phyloP scores from a whole-genome alignment of 2,329 filamentous ascomycete genomes.

The Penicillium sclerotigenum region DNA sequence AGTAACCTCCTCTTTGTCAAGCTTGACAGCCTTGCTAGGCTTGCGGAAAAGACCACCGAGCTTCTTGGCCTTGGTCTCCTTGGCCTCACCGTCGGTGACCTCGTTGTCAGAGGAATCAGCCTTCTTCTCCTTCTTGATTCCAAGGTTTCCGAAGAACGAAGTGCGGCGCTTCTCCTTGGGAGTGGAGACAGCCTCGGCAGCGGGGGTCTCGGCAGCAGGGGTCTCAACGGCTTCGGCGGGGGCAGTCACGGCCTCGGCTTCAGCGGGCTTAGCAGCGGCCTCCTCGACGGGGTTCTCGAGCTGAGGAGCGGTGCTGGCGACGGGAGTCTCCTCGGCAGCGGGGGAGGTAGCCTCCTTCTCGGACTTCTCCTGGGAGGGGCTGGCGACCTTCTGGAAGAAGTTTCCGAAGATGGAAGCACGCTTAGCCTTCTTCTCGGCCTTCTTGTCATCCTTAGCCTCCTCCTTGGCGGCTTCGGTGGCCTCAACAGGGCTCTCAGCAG shows the following conservation, averaged over 20 bases:
- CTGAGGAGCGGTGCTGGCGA: constrained; percentile 50
- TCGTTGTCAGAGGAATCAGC: constrained; percentile 48
- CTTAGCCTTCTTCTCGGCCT: constrained; percentile 61
- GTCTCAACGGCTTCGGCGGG: constrained; percentile 39
- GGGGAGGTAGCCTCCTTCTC: constrained; percentile 50
- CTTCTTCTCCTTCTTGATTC: constrained; percentile 53
- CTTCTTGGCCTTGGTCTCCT: constrained; percentile 43
- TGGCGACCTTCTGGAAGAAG: constrained; percentile 67
- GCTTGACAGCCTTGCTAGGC: constrained; percentile 49
- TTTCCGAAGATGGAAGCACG: constrained; percentile 79
- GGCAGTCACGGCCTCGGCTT: constrained; percentile 45
- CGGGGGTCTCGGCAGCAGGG: constrained; percentile 28
- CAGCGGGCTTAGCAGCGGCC: constrained; percentile 36
- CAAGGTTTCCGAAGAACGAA: constrained; percentile 55
- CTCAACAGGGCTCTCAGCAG: constrained; percentile 37
- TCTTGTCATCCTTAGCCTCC: constrained; percentile 39
- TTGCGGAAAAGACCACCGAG: constrained; percentile 50
- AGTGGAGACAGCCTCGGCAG: constrained; percentile 32
- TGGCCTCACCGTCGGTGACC: constrained; percentile 46
- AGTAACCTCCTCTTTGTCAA: constrained; percentile 39
- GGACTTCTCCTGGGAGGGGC: constrained; percentile 45
- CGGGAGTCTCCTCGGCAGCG: constrained; percentile 42
- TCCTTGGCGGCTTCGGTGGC: constrained; percentile 20
- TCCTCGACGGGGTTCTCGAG: constrained; percentile 46
- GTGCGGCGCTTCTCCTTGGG: constrained; percentile 50